Base-by-base conservation (phyloP, 495 filamentous ascomycete species). In the Amniculicola lignicola region DNA sequence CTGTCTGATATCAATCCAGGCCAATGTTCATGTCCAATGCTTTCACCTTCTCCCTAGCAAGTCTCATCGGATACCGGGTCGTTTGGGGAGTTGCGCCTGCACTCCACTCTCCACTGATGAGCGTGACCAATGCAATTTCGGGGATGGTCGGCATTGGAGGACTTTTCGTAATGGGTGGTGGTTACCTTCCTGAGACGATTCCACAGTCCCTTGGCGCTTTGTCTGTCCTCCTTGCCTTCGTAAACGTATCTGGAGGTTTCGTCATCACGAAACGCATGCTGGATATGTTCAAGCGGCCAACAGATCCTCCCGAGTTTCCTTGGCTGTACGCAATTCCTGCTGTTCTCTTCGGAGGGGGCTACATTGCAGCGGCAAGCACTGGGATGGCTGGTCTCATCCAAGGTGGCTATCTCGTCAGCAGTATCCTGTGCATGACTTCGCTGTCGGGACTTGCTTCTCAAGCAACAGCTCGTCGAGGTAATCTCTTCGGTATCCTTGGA, bases 211-310 rank as follows among this genome's bases (percentile, higher is more conserved):
- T 92, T 29, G 88, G 88, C 45, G 83, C 88, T n/a, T 70, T 77
- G 0, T 90, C 87, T 10, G 88, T 92, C 10, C 78, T 90, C 2
- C 69, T 92, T 35, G 87, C 88, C 6, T 92, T 88, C 63, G 85
- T 89, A 51, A 92, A 92, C 67, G 79, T 92, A 4, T 83, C 84
- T 10, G 88, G 88, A 18, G 88, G 88, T 1, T 92, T 92, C 62
- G 85, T 89, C 14, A 85, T 92, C 42, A 88, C 87, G 2, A 90
- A 90, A 70, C 82, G 88, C 61, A 92, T 92, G 88, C 76, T 92
- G n/a, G 87, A 92, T 63, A 92, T 92, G 88, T 92, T 92, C 68
- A 86, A 85, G 54, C 80, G 61, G 2, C 79, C 84, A 2, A 89
- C 85, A 16, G 88, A 92, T 66, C 88, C 86, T 37, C 81, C 85